Evolutionary conservation across 495 filamentous ascomycete genomes (phyloP).

Genomic region (Annulohypoxylon bovei): DNA sequence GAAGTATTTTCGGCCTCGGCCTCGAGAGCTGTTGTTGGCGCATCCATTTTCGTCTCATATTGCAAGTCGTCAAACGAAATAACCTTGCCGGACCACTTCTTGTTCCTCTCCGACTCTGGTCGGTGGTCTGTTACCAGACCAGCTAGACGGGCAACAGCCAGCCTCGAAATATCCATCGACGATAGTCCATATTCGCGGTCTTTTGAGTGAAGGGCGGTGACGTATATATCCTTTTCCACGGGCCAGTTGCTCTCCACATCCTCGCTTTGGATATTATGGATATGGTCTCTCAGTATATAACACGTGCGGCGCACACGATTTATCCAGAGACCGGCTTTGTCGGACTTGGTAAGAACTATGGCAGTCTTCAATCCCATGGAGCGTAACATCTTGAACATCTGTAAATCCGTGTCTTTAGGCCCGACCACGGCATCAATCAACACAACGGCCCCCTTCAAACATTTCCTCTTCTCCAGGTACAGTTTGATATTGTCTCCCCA

Average conservation of each 20-base stretch:
- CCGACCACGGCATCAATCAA: conserved; percentile 84
- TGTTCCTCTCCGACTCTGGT: conserved; percentile 25
- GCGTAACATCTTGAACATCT: conserved; percentile 72
- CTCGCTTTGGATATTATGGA: conserved; percentile 47
- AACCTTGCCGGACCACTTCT: conserved; percentile 41
- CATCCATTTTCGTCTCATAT: conserved; percentile 14
- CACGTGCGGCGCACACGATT: conserved; percentile 50
- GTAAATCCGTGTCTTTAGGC: conserved; percentile 75
- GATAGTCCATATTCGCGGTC: conserved; percentile 34
- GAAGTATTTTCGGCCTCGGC: background rate
- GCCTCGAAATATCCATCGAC: conserved; percentile 47
- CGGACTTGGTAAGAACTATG: conserved; percentile 85
- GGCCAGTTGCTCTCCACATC: conserved; percentile 49
- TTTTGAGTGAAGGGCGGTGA: conserved; percentile 57
- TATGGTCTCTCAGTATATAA: conserved; percentile 48
- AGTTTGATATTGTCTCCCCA: conserved; percentile 92
- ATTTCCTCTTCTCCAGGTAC: conserved; percentile 75
- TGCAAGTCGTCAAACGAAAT: conserved; percentile 45
- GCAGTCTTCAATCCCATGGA: conserved; percentile 73
- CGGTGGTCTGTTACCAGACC: conserved; percentile 47
- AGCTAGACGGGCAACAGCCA: conserved; percentile 54
- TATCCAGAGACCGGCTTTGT: conserved; percentile 57
- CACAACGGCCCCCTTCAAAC: conserved; percentile 84
- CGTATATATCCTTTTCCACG: conserved; percentile 60
- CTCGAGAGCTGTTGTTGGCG: background rate